A percentile compares a stretch with the other conserved stretches of the same genome.
These are phyloP conservation scores for Nitzschia sp. DNA, from an alignment of 108 stramenopile genomes.

Conservation along the genomic window DNA sequence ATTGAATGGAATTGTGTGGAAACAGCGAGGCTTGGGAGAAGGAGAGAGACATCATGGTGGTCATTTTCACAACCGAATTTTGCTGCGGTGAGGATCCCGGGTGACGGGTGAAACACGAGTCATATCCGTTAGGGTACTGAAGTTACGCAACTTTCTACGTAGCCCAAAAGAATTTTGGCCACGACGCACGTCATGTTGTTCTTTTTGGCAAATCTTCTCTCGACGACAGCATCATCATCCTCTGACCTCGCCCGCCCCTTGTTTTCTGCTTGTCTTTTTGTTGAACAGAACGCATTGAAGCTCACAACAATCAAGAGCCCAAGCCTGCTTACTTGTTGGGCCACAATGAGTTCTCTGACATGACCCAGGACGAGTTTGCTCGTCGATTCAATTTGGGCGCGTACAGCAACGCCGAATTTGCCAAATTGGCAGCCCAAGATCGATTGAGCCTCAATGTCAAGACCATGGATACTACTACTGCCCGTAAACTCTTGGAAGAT, in stretches of 20 bases:
- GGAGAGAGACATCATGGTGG: neutral
- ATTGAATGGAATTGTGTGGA: slow-evolving; percentile 10
- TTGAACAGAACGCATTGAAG: slow-evolving; percentile 73
- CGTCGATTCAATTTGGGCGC: slow-evolving; percentile 59
- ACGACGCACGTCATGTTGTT: neutral
- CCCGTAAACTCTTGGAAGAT: slow-evolving; percentile 24
- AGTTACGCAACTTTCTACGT: slow-evolving; percentile 13
- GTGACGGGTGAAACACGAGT: too few species aligned
- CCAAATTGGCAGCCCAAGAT: slow-evolving; percentile 34
- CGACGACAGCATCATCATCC: neutral
- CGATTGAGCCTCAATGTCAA: slow-evolving; percentile 29
- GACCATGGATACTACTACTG: slow-evolving; percentile 18
- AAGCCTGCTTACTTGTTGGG: slow-evolving; percentile 69
- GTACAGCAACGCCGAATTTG: slow-evolving; percentile 23
- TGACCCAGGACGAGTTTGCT: slow-evolving; percentile 89
- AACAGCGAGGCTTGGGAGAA: too few species aligned
- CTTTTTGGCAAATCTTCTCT: neutral
- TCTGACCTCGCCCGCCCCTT: neutral
- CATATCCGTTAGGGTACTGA: slow-evolving; percentile 1
- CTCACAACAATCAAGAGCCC: slow-evolving; percentile 78
- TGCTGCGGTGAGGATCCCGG: too few species aligned
- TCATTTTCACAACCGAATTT: slow-evolving; percentile 34
- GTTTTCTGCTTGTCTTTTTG: neutral
- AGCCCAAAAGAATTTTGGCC: neutral
- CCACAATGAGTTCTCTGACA: slow-evolving; percentile 92